Evolutionary conservation across 345 rosid species (phyloP).

Genomic region (Dovyalis caffra): DNA sequence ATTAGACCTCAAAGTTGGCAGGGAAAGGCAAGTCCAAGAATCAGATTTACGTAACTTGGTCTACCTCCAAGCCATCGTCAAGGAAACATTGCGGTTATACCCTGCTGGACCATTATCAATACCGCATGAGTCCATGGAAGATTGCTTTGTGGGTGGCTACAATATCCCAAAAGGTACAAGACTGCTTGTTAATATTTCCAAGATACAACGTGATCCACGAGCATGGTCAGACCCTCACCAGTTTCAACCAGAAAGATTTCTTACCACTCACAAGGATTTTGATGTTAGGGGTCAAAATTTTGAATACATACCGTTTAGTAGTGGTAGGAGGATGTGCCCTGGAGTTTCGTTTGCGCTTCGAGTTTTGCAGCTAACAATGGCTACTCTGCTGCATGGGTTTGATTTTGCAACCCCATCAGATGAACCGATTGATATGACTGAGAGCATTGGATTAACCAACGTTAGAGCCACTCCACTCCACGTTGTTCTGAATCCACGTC

Average conservation of each 20-base stretch:
- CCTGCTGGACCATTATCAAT: background rate
- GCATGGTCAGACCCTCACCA: constrained; percentile 3
- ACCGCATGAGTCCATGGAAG: constrained; percentile 9
- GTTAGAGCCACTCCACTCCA: constrained; percentile 9
- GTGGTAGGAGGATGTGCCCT: constrained; percentile 22
- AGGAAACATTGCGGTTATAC: constrained; percentile 14
- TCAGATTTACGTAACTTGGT: background rate
- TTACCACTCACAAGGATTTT: constrained; percentile 8
- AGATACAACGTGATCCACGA: constrained; percentile 13
- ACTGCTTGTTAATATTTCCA: background rate
- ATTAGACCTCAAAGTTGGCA: constrained; percentile 4
- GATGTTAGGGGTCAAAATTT: constrained; percentile 11
- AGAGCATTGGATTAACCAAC: constrained; percentile 10
- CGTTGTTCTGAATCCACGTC: constrained; percentile 3
- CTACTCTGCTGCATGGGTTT: constrained; percentile 13
- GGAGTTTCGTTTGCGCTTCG: constrained; percentile 5
- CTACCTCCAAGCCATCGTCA: constrained; percentile 6
- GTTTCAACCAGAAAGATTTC: constrained; percentile 17
- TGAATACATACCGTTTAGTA: constrained; percentile 9
- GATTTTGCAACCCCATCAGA: background rate
- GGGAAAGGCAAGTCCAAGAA: constrained; percentile 8
- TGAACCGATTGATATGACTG: constrained; percentile 12
- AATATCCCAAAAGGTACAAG: constrained; percentile 2
- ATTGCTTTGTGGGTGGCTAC: constrained; percentile 7
- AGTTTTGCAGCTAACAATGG: constrained; percentile 1